phyloP scores from a whole-genome alignment of 1,139 yeast genomes.

The Schwanniomyces etchellsii region DNA sequence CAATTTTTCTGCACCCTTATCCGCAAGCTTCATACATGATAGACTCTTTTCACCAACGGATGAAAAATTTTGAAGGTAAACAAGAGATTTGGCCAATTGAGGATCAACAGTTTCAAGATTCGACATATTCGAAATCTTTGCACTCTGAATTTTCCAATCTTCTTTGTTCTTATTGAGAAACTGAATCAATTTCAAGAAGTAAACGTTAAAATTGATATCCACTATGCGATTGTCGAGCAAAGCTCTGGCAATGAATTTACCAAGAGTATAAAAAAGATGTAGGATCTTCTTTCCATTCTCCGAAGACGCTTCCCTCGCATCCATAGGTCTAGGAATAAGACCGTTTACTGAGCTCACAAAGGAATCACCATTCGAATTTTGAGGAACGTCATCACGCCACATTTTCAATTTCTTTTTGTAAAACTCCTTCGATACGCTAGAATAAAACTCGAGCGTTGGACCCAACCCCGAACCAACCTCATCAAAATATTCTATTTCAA shows the following conservation, averaged over 20 bases:
- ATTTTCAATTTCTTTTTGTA: constrained; percentile 49
- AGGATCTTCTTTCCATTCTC: constrained; percentile 42
- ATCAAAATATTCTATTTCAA: constrained; percentile 84
- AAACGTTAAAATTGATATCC: constrained; percentile 71
- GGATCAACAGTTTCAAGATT: constrained; percentile 53
- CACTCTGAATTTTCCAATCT: constrained; percentile 15
- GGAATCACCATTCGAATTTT: constrained; percentile 17
- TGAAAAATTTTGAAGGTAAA: constrained; percentile 25
- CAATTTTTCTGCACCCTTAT: constrained; percentile 22
- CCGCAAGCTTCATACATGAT: constrained; percentile 39
- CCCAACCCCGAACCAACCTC: constrained; percentile 98
- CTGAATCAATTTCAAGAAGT: constrained; percentile 54
- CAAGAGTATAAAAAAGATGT: constrained; percentile 60
- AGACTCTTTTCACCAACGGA: too few relatives aligned
- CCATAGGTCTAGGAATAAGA: constrained; percentile 69
- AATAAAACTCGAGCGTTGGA: constrained; percentile 90
- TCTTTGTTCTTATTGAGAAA: constrained; percentile 16
- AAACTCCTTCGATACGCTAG: constrained; percentile 71
- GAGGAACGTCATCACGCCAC: constrained; percentile 59
- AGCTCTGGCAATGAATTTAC: constrained; percentile 83
- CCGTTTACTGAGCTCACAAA: constrained; percentile 47
- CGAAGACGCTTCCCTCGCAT: constrained; percentile 17
- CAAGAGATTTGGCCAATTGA: constrained; percentile 56
- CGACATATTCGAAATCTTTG: constrained; percentile 26
- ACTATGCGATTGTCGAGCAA: constrained; percentile 80